A percentile compares a stretch with the other conserved stretches of the same genome.
Evolutionary conservation across 371 early-diverging fungal genomes (phyloP).

Genomic region (Mucor mucedo): DNA sequence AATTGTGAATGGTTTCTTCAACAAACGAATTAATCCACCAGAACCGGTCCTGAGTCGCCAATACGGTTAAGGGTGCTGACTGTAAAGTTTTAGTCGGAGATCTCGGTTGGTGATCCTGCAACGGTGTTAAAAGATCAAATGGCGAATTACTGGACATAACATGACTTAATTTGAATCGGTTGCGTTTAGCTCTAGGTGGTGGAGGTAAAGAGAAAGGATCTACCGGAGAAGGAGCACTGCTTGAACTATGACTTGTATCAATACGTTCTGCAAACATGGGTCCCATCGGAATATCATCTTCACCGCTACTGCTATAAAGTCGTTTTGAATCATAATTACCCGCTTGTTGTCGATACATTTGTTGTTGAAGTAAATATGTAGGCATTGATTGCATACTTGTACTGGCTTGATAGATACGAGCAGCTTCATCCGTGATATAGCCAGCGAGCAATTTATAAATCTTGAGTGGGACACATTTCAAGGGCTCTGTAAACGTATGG

Average conservation of each 20-base stretch:
- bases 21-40: slow-evolving; percentile 42
- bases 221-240: neutral
- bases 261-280: neutral
- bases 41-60: slow-evolving; percentile 38
- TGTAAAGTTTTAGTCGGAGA: neutral
- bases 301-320: slow-evolving; percentile 6
- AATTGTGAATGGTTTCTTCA: slow-evolving; percentile 30
- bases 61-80: slow-evolving; percentile 27
- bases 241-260: neutral
- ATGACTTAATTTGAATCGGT: slow-evolving; percentile 23
- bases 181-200: slow-evolving; percentile 35
- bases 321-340: slow-evolving; percentile 7
- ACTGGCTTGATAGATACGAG: slow-evolving; percentile 23
- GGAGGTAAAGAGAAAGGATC: slow-evolving; percentile 31
- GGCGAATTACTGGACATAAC: neutral
- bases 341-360: slow-evolving; percentile 26
- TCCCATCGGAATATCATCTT: slow-evolving; percentile 16
- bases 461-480: slow-evolving; percentile 41
- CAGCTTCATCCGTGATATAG: slow-evolving; percentile 41
- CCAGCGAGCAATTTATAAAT: slow-evolving; percentile 32
- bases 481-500: slow-evolving; percentile 34
- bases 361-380: slow-evolving; percentile 27
- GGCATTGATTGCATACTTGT: neutral
- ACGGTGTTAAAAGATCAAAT: slow-evolving; percentile 3
- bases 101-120: neutral